Percentiles rank a stretch among this genome's conserved stretches.
Evolutionary conservation across 768 basidiomycete genomes (phyloP).

Genomic region (Lactifluus pinguis): DNA sequence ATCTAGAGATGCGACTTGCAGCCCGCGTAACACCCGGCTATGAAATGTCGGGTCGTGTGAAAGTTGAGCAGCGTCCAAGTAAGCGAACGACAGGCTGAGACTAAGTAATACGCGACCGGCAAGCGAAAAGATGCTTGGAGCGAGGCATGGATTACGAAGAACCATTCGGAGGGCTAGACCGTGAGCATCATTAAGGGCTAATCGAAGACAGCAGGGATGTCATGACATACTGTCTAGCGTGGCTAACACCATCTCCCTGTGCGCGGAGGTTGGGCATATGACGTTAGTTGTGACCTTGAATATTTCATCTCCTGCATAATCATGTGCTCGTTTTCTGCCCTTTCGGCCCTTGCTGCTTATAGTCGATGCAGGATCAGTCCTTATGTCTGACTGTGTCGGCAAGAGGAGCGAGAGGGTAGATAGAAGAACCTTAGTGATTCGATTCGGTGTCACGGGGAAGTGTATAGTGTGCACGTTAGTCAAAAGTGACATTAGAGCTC

Average conservation of each 20-base stretch:
- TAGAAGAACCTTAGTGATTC: slow-evolving; percentile 15
- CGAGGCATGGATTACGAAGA: slow-evolving; percentile 42
- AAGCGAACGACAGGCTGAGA: slow-evolving; percentile 46
- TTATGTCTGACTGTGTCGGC: slow-evolving; percentile 25
- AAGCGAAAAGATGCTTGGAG: slow-evolving; percentile 47
- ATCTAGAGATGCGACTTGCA: slow-evolving; percentile 41
- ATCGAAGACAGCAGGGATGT: not conserved
- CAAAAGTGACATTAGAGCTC: slow-evolving; percentile 7
- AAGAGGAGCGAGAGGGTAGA: slow-evolving; percentile 13
- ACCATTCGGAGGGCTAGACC: slow-evolving; percentile 36
- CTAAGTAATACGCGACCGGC: slow-evolving; percentile 50
- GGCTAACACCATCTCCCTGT: slow-evolving; percentile 42
- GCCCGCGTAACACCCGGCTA: slow-evolving; percentile 32
- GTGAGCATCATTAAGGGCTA: not conserved
- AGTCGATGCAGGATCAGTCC: slow-evolving; percentile 21
- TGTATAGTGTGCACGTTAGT: slow-evolving; percentile 10
- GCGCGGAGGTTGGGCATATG: slow-evolving; percentile 40
- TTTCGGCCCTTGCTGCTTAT: slow-evolving; percentile 34
- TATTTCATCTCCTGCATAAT: slow-evolving; percentile 68
- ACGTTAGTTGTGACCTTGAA: slow-evolving; percentile 43
- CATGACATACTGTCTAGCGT: slow-evolving; percentile 49
- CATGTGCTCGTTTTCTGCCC: slow-evolving; percentile 59
- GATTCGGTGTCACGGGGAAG: slow-evolving; percentile 10
- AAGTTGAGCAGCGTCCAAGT: slow-evolving; percentile 43
- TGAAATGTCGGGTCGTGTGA: slow-evolving; percentile 47